Base-by-base conservation (phyloP, 2,329 filamentous ascomycete genomes). In the Fusarium sp. region DNA sequence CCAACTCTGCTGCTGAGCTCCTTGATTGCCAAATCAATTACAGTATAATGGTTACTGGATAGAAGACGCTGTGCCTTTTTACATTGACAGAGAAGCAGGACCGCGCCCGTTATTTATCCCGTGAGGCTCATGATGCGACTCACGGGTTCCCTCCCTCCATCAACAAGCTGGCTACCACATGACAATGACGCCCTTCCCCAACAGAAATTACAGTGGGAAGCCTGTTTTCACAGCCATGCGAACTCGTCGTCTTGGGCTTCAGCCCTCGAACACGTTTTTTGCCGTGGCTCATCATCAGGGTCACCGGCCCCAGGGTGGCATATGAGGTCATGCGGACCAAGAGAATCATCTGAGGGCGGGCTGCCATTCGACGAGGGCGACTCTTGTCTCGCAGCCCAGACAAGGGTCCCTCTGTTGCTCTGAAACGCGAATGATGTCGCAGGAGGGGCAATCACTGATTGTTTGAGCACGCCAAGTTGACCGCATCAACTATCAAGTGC, bases 281-380 rank as follows among this genome's bases (percentile, higher is more conserved):
- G 41, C 61, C 51, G 48, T 70, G 66, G 66, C 66, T 66, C 61
- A 53, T 66, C 43, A 43, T 51, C 44, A 53, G 59, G 30, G 52
- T 61, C 62, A 68, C 54, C 60, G 56, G 68, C 59, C 43, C 41
- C 46, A 30, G 37, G 37, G 48, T 70, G 58, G 63, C 12, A 52
- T 46, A 72, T 74, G 72, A 75, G 72, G 72, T 74, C 72, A 74
- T 74, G 66, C 63, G 72, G 55, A 65, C 72, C 41, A 62, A 62
- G 68, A 55, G 43, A 37, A 70, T 54, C 51, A 34, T 60, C 52
- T 23, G 40, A 62, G 56, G 61, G 64, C 52, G 64, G 46, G 41
- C 43, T 71, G 50, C 61, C 31, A 62, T 70, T 70, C 66, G 66
- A 57, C 48, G 30, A n/a, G 34, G 12, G 34, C 18, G 18, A 12